Base-by-base conservation (phyloP, 2,329 filamentous ascomycete species). In the Catunica adiposa region DNA sequence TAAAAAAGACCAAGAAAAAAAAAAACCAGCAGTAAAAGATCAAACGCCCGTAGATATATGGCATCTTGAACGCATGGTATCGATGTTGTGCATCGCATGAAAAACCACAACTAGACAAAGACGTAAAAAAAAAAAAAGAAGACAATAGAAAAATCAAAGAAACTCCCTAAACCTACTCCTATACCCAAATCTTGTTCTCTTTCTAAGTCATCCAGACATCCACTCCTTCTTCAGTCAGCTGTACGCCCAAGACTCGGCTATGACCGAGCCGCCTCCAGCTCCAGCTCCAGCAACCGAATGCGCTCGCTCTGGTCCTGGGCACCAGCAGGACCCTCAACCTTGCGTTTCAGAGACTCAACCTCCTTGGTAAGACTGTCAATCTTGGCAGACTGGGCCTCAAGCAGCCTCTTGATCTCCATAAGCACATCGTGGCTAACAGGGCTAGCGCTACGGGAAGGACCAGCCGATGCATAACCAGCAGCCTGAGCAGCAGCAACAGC, bases 271-370 rank as follows among this genome's bases (percentile, higher is more conserved):
- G 78, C 77, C 65, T 84, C 81, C 38, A 84, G 69, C 67, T 84
- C 81, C 53, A 84, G 70, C 69, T 84, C 81, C 58, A 84, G 66
- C 66, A 83, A 79, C 60, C 80, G 71, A 64, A 84, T 84, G 52
- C 80, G 73, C 69, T 84, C 80, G 66, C 74, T 82, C 72, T 84
- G 80, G 64, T 82, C 80, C 62, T 77, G 73, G 14, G 73, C 71
- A 20, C 68, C 66, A 1, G 66, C 62, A 3, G 56, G 56, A 38
- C 67, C 69, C n/a, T 77, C 78, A 58, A 89, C 75, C 67, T 81
- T 84, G 68, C 80, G 80, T 77, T 94, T 94, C 62, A 96, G 74
- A 15, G 78, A 76, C 65, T 92, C 87, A 14, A 94, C 82, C 67
- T 94, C 86, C 29, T 72, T 69, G 2, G 84, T 78, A 51, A 94